These are phyloP conservation scores for Aspergillus taichungensis DNA, from an alignment of 495 filamentous ascomycete species.

Conservation along the genomic window DNA sequence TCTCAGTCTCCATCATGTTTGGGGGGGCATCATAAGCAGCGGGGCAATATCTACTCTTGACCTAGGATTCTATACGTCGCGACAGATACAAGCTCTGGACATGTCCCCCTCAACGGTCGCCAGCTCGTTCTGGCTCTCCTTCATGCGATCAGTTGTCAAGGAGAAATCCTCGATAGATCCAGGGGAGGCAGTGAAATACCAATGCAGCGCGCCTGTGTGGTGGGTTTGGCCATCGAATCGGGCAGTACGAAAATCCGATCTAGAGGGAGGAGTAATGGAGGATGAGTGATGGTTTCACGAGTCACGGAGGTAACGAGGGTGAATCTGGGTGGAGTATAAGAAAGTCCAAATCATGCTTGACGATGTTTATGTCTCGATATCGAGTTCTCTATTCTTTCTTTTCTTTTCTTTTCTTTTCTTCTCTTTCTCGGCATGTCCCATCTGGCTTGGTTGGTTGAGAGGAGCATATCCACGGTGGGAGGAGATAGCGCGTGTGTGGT, in stretches of 20 bases:
- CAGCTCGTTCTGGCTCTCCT: too few relatives aligned
- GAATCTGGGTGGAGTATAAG: not conserved
- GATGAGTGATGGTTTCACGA: not conserved
- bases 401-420: constrained; percentile 4
- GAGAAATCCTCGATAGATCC: too few relatives aligned
- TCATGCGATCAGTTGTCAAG: too few relatives aligned
- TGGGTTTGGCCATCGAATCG: not conserved
- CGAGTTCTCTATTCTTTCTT: constrained; percentile 6
- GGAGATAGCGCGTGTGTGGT: too few relatives aligned
- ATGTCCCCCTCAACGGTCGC: too few relatives aligned
- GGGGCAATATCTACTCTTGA: too few relatives aligned
- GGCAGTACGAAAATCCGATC: not conserved
- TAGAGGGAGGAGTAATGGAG: not conserved
- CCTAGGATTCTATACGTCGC: too few relatives aligned
- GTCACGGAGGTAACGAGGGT: not conserved
- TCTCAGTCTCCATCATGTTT: not conserved
- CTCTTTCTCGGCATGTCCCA: not conserved
- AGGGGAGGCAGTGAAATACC: not conserved
- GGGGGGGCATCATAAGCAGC: too few relatives aligned
- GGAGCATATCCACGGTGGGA: too few relatives aligned
- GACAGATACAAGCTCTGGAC: too few relatives aligned
- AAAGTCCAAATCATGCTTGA: constrained; percentile 9
- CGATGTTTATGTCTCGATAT: constrained; percentile 12
- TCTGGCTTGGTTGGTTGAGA: too few relatives aligned
- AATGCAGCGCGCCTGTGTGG: not conserved